A percentile compares a stretch with the other conserved stretches of the same genome.
phyloP scores from a whole-genome alignment of 1,284 basidiomycete species.

The Rhodotorula mucilaginosa region DNA sequence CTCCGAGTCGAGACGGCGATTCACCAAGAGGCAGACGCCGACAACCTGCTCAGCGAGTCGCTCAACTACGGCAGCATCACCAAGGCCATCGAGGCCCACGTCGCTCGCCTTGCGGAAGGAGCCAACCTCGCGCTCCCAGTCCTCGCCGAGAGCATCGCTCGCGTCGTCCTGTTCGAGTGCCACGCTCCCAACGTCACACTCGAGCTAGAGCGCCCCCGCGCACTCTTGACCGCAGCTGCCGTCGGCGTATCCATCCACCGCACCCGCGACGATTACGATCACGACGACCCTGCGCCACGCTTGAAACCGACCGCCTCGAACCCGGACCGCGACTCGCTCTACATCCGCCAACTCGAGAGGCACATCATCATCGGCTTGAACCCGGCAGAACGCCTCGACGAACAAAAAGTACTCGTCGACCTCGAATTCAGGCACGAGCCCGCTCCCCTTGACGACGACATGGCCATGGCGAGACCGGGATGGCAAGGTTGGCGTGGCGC shows the following conservation, averaged over 20 bases:
- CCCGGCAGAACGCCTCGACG: slow-evolving; percentile 65
- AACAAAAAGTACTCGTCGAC: slow-evolving; percentile 67
- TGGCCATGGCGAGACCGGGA: slow-evolving; percentile 27
- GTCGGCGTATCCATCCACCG: slow-evolving; percentile 33
- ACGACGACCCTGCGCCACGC: neutral
- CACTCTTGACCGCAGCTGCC: slow-evolving; percentile 28
- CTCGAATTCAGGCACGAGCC: slow-evolving; percentile 52
- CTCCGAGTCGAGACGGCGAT: slow-evolving; percentile 59
- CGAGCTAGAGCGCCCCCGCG: slow-evolving; percentile 27
- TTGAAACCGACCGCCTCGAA: neutral
- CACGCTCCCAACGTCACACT: slow-evolving; percentile 37
- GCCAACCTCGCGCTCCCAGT: slow-evolving; percentile 21
- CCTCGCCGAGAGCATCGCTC: slow-evolving; percentile 32
- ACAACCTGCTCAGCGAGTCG: slow-evolving; percentile 25
- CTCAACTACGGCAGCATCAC: slow-evolving; percentile 59
- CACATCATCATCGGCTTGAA: slow-evolving; percentile 69
- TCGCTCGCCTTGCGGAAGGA: neutral
- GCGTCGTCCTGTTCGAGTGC: slow-evolving; percentile 29
- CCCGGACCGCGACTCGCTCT: slow-evolving; percentile 48
- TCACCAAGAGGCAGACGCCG: slow-evolving; percentile 28
- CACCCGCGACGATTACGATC: slow-evolving; percentile 23
- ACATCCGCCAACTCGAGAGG: slow-evolving; percentile 51
- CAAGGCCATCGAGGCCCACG: slow-evolving; percentile 45
- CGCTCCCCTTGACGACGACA: slow-evolving; percentile 33
- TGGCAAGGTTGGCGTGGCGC: slow-evolving; percentile 52